These are phyloP conservation scores for Ophiostoma populinum DNA, from an alignment of 2,329 filamentous ascomycete species.

Conservation along the genomic window DNA sequence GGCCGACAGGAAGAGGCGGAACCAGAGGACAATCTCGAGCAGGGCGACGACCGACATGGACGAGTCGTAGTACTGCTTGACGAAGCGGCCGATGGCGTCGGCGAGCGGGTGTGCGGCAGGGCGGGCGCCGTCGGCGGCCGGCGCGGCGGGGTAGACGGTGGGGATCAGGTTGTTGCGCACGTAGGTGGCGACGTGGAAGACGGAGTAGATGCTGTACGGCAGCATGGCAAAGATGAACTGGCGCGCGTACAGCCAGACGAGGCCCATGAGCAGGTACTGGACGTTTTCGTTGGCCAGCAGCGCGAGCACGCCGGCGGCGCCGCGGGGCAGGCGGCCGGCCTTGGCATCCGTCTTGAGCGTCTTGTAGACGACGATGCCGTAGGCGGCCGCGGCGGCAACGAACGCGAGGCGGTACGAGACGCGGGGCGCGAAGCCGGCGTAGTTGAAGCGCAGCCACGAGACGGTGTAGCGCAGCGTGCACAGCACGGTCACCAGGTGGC, in stretches of 20 bases:
- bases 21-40: conserved; percentile 77
- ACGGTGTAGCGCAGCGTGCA: conserved; percentile 68
- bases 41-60: conserved; percentile 86
- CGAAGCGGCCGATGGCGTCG: conserved; percentile 76
- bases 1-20: conserved; percentile 64
- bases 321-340: conserved; percentile 32
- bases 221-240: conserved; percentile 83
- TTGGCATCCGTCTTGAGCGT: conserved; percentile 58
- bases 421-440: conserved; percentile 55
- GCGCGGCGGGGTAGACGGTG: conserved; percentile 53
- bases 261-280: conserved; percentile 83
- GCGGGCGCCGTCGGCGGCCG: conserved; percentile 28
- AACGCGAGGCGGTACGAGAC: conserved; percentile 86
- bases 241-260: conserved; percentile 84
- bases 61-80: conserved; percentile 94
- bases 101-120: conserved; percentile 45
- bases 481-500: conserved; percentile 74
- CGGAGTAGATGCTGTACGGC: conserved; percentile 88
- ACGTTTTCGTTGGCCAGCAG: conserved; percentile 85
- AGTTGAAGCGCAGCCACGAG: conserved; percentile 82
- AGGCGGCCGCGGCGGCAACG: conserved; percentile 73
- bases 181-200: conserved; percentile 98
- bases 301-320: conserved; percentile 36
- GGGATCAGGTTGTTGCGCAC: conserved; percentile 86
- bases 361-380: conserved; percentile 98